These are phyloP conservation scores for Stagonosporopsis cucurbitacearum DNA, from an alignment of 2,329 filamentous ascomycete species.

Conservation along the genomic window DNA sequence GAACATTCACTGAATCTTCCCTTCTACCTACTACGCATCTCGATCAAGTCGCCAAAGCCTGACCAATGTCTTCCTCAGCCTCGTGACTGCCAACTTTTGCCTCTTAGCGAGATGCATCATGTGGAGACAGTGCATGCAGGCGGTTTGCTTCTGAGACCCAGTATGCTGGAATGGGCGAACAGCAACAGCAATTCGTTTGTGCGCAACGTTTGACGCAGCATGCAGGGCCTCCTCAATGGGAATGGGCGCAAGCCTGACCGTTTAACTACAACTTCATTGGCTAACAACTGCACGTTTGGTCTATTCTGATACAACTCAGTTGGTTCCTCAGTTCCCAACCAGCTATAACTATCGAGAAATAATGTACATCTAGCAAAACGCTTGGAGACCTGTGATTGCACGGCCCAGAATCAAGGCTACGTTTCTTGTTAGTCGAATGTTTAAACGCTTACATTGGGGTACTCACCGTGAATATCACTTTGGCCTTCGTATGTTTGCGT, in stretches of 20 bases:
- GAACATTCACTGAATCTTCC: slow-evolving; percentile 27
- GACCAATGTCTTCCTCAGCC: slow-evolving; percentile 27
- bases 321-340: neutral
- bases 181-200: slow-evolving; percentile 20
- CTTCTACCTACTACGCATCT: neutral
- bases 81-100: slow-evolving; percentile 11
- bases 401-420: slow-evolving; percentile 58
- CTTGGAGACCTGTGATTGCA: slow-evolving; percentile 72
- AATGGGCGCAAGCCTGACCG: neutral
- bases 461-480: slow-evolving; percentile 94
- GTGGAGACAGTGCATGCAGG: slow-evolving; percentile 22
- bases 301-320: neutral
- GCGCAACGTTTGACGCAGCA: slow-evolving; percentile 5
- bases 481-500: slow-evolving; percentile 98
- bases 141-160: slow-evolving; percentile 28
- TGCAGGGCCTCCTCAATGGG: slow-evolving; percentile 3
- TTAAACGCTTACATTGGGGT: neutral
- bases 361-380: slow-evolving; percentile 66
- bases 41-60: slow-evolving; percentile 8
- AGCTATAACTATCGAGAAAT: neutral
- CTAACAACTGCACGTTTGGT: neutral
- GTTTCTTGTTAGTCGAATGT: slow-evolving; percentile 37
- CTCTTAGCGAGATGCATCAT: slow-evolving; percentile 14
- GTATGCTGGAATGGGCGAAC: slow-evolving; percentile 24
- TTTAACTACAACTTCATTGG: slow-evolving; percentile 1